A percentile compares a stretch with the other conserved stretches of the same genome.
Conservation (phyloP, 805 yeast genomes). For the Hemisphaericaspora nanyangensis region DNA sequence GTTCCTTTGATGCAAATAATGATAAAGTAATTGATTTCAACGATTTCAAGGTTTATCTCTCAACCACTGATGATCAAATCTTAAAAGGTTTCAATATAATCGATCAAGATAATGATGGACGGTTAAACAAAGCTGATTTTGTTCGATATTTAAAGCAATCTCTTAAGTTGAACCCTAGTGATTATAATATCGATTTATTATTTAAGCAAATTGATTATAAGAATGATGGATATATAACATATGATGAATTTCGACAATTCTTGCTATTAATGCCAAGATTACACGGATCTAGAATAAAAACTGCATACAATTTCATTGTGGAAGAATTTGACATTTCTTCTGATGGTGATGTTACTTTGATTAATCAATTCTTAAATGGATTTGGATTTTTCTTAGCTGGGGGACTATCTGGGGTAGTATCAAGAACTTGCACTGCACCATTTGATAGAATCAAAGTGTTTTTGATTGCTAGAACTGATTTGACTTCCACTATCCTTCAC, state of each 20-base stretch:
- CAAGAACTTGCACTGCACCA: slow-evolving; percentile 96
- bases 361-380: slow-evolving; percentile 74
- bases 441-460: slow-evolving; percentile 93
- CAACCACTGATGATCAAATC: slow-evolving; percentile 68
- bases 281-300: slow-evolving; percentile 69
- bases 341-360: slow-evolving; percentile 89
- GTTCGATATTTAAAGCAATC: slow-evolving; percentile 54
- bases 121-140: slow-evolving; percentile 61
- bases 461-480: slow-evolving; percentile 84
- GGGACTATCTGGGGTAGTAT: slow-evolving; percentile 91
- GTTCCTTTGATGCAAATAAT: slow-evolving; percentile 53
- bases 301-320: slow-evolving; percentile 77
- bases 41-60: slow-evolving; percentile 64
- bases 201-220: slow-evolving; percentile 54
- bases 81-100: slow-evolving; percentile 61
- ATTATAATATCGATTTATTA: slow-evolving; percentile 49
- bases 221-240: slow-evolving; percentile 66
- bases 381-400: slow-evolving; percentile 92
- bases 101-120: slow-evolving; percentile 74
- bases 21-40: slow-evolving; percentile 58
- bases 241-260: slow-evolving; percentile 83
- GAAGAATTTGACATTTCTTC: slow-evolving; percentile 79
- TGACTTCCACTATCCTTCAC: slow-evolving; percentile 64
- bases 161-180: slow-evolving; percentile 52
- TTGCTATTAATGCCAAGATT: slow-evolving; percentile 77